These are phyloP conservation scores for Cicer chorassanicum DNA, from an alignment of 306 rosid species.

Conservation along the genomic window DNA sequence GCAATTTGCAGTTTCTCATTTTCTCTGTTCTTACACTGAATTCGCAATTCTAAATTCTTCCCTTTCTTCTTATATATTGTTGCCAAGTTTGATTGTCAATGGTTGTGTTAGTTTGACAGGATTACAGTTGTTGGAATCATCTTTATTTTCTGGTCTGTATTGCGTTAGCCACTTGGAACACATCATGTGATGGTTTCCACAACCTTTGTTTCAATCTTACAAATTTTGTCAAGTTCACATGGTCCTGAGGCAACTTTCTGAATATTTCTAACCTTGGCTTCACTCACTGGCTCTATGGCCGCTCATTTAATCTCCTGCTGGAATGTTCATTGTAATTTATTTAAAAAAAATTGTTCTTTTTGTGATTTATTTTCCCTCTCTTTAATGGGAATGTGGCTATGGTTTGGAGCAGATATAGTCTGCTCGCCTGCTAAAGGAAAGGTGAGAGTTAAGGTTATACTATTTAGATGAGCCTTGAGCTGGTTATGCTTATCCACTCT, in stretches of 20 bases:
- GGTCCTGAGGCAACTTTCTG: constrained; percentile 34
- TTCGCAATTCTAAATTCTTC: constrained; percentile 21
- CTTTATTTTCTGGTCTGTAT: constrained; percentile 1
- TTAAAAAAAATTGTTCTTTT: constrained; percentile 32
- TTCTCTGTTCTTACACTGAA: background rate
- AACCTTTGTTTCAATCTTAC: background rate
- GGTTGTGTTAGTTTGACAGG: constrained; percentile 23
- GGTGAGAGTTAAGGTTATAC: constrained; percentile 52
- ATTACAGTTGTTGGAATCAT: constrained; percentile 8
- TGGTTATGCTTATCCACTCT: constrained; percentile 54
- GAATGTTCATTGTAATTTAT: constrained; percentile 25
- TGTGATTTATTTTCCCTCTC: constrained; percentile 24
- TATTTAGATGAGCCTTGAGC: constrained; percentile 51
- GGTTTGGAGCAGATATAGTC: constrained; percentile 26
- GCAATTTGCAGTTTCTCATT: constrained; percentile 10
- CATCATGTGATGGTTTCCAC: constrained; percentile 27
- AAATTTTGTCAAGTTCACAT: constrained; percentile 36
- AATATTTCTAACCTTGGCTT: constrained; percentile 37
- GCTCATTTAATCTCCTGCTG: constrained; percentile 31
- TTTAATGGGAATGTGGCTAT: constrained; percentile 32
- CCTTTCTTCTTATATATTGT: background rate
- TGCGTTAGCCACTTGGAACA: constrained; percentile 28
- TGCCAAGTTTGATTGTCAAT: constrained; percentile 20
- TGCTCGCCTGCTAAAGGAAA: constrained; percentile 37
- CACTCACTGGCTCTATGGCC: constrained; percentile 24